Evolutionary conservation across 2,329 filamentous ascomycete genomes (phyloP).

Genomic region (Calonectria montana): DNA sequence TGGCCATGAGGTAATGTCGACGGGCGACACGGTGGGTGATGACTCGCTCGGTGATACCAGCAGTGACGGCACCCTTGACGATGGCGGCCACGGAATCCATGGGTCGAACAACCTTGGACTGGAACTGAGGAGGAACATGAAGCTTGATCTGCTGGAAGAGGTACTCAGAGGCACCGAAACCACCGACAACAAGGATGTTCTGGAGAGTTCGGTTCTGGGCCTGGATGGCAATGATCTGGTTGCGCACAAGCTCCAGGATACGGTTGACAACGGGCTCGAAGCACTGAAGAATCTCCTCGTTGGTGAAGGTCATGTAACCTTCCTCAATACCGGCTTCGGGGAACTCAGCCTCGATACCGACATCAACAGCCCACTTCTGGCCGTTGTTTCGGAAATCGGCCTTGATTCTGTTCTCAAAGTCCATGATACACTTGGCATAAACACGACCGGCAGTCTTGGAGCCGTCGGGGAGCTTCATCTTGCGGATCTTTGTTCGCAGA

Average conservation of each 20-base stretch:
- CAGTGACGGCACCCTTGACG: slow-evolving; percentile 97
- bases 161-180: slow-evolving; percentile 98
- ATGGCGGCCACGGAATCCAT: slow-evolving; percentile 99
- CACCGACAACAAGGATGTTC: slow-evolving; percentile 97
- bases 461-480: slow-evolving; percentile 98
- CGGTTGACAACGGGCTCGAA: slow-evolving; percentile 98
- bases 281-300: slow-evolving; percentile 98
- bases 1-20: slow-evolving; percentile 99
- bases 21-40: slow-evolving; percentile 97
- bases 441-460: slow-evolving; percentile 98
- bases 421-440: slow-evolving; percentile 99
- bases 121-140: slow-evolving; percentile 97
- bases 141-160: slow-evolving; percentile 99
- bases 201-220: slow-evolving; percentile 94
- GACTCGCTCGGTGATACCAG: slow-evolving; percentile 96
- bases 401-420: slow-evolving; percentile 99
- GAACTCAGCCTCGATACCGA: slow-evolving; percentile 98
- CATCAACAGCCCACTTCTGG: slow-evolving; percentile 98
- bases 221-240: slow-evolving; percentile 99
- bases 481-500: slow-evolving; percentile 94
- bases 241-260: slow-evolving; percentile 93
- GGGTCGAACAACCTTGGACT: slow-evolving; percentile 96
- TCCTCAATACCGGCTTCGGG: slow-evolving; percentile 98
- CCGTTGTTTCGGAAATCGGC: slow-evolving; percentile 99
- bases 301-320: slow-evolving; percentile 99